Percentiles rank a stretch among this genome's conserved stretches.
Conservation (phyloP, 768 basidiomycete species). For the Lentinula sp. region DNA sequence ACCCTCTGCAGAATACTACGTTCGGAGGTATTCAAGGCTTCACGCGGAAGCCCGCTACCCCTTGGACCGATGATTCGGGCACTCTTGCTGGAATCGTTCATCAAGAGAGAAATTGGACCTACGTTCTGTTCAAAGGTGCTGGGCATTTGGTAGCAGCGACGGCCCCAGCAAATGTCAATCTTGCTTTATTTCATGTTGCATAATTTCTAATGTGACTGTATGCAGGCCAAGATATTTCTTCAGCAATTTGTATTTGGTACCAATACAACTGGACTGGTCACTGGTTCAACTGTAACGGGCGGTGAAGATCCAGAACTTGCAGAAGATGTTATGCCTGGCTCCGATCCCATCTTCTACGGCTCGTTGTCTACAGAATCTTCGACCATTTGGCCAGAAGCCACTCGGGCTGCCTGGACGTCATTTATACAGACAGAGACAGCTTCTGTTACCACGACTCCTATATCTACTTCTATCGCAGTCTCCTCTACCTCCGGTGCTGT, state of each 20-base stretch:
- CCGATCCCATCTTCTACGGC: slow-evolving; percentile 37
- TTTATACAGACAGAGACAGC: slow-evolving; percentile 33
- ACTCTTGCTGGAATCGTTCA: slow-evolving; percentile 64
- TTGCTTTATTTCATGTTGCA: background rate
- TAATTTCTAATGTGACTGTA: background rate
- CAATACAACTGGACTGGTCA: slow-evolving; percentile 55
- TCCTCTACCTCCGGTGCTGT: background rate
- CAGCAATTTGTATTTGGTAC: slow-evolving; percentile 65
- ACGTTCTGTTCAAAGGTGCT: slow-evolving; percentile 34
- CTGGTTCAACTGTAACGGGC: slow-evolving; percentile 29
- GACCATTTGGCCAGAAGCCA: slow-evolving; percentile 51
- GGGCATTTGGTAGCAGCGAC: slow-evolving; percentile 35
- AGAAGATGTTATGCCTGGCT: slow-evolving; percentile 29
- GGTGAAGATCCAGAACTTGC: slow-evolving; percentile 36
- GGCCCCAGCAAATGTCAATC: slow-evolving; percentile 31
- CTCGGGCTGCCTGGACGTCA: slow-evolving; percentile 49
- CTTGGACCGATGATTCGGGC: slow-evolving; percentile 56
- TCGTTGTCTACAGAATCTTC: slow-evolving; percentile 36
- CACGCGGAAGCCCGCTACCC: slow-evolving; percentile 59
- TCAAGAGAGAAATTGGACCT: slow-evolving; percentile 68
- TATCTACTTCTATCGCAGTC: background rate
- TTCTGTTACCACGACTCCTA: background rate
- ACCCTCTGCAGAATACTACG: slow-evolving; percentile 56
- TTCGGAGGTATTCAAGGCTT: slow-evolving; percentile 77
- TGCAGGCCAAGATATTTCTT: slow-evolving; percentile 55